phyloP scores from a whole-genome alignment of 495 filamentous ascomycete genomes.

The Tuber magnatum region DNA sequence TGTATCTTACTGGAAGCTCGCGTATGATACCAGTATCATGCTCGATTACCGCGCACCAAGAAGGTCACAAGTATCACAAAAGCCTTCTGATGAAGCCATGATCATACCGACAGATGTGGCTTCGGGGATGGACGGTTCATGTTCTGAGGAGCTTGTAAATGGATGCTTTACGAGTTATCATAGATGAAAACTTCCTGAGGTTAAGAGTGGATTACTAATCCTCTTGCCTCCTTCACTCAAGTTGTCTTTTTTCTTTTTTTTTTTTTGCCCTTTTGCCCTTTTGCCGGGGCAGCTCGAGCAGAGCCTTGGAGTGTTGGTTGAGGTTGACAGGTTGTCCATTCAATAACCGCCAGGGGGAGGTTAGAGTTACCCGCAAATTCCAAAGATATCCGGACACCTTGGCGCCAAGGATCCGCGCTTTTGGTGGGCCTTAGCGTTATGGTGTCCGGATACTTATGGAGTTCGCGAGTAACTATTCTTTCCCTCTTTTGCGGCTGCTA shows the following conservation, averaged over 20 bases:
- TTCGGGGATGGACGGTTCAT: neutral
- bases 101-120: neutral
- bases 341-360: neutral
- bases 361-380: neutral
- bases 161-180: neutral
- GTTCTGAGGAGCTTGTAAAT: neutral
- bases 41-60: no score
- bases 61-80: neutral
- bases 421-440: no score
- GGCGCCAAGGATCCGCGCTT: no score
- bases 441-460: no score
- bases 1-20: neutral
- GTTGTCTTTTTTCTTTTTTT: neutral
- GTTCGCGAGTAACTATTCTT: neutral
- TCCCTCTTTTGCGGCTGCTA: conserved; percentile 4
- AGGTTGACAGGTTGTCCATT: no score
- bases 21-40: no score
- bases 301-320: neutral
- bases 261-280: neutral
- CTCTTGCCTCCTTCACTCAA: neutral
- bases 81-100: neutral
- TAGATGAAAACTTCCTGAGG: neutral
- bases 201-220: neutral
- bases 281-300: no score
- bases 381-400: no score